Evolutionary conservation across 345 rosid genomes (phyloP).

Genomic region (Hibiscus tridactylites): DNA sequence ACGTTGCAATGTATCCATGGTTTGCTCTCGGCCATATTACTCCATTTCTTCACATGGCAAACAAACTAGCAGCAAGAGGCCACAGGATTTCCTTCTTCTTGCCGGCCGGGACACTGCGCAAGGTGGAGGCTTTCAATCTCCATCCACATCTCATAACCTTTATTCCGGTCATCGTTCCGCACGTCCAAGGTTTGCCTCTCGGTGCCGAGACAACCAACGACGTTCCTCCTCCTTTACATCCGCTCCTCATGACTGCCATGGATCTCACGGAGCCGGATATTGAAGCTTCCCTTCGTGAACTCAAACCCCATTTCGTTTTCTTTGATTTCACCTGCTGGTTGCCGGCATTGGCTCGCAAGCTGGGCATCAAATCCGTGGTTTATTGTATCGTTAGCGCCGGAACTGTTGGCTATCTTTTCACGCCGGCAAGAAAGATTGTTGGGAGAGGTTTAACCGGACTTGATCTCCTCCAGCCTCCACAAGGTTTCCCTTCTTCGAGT

Average conservation of each 20-base stretch:
- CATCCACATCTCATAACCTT: conserved; percentile 16
- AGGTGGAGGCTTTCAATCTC: conserved; percentile 9
- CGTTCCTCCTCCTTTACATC: neutral
- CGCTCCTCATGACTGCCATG: neutral
- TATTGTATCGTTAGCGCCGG: neutral
- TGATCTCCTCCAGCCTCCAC: conserved; percentile 7
- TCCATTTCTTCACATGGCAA: conserved; percentile 15
- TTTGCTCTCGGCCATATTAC: conserved; percentile 22
- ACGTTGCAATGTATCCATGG: conserved; percentile 25
- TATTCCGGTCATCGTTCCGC: conserved; percentile 12
- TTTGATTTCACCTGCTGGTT: neutral
- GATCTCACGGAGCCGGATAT: neutral
- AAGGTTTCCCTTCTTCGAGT: conserved; percentile 14
- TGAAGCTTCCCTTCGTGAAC: neutral
- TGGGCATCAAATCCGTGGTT: neutral
- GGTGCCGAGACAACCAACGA: conserved; percentile 3
- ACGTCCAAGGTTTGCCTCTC: conserved; percentile 25
- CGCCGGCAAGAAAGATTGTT: neutral
- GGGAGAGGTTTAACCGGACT: neutral
- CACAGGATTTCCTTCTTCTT: conserved; percentile 23
- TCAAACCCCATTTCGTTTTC: neutral
- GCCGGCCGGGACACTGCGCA: conserved; percentile 12
- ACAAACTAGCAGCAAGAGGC: conserved; percentile 17
- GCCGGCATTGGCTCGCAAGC: neutral
- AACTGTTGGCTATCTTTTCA: neutral